These are phyloP conservation scores for Aureobasidium subglaciale DNA, from an alignment of 2,329 filamentous ascomycete species.

Conservation along the genomic window DNA sequence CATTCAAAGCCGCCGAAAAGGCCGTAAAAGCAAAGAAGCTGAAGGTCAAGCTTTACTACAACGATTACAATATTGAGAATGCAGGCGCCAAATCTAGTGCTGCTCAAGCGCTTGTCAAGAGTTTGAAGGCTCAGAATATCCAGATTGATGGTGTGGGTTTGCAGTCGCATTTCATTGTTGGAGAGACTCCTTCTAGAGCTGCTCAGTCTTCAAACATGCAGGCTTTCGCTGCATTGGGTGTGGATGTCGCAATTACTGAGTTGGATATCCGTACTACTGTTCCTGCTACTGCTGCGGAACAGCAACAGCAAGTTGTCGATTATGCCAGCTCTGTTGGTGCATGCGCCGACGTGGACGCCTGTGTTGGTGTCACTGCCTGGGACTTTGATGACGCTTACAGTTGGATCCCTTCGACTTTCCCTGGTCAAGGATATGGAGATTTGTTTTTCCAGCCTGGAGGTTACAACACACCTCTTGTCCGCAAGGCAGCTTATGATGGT, in stretches of 20 bases:
- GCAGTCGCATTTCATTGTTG: conserved; percentile 54
- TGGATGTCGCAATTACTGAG: conserved; percentile 57
- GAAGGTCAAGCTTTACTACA: conserved; percentile 54
- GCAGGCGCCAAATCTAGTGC: conserved; percentile 40
- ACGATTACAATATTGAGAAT: conserved; percentile 58
- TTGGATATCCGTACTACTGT: conserved; percentile 49
- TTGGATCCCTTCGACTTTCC: conserved; percentile 35
- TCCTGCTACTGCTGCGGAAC: conserved; percentile 39
- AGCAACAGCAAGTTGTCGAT: conserved; percentile 42
- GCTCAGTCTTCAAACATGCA: conserved; percentile 41
- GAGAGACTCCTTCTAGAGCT: conserved; percentile 42
- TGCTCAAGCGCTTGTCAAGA: conserved; percentile 30
- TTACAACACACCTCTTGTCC: conserved; percentile 18
- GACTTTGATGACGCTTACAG: conserved; percentile 35
- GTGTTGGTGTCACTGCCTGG: conserved; percentile 35
- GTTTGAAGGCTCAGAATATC: conserved; percentile 31
- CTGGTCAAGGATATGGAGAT: conserved; percentile 31
- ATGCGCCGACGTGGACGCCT: conserved; percentile 30
- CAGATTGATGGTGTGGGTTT: conserved; percentile 56
- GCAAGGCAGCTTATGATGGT: conserved; percentile 17
- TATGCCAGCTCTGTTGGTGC: conserved; percentile 36
- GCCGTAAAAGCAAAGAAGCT: conserved; percentile 50
- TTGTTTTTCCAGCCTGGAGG: conserved; percentile 22
- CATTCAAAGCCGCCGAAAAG: conserved; percentile 50
- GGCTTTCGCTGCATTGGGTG: conserved; percentile 44